Conservation (phyloP, 257 asterid genomes). For the Salvia splendens region DNA sequence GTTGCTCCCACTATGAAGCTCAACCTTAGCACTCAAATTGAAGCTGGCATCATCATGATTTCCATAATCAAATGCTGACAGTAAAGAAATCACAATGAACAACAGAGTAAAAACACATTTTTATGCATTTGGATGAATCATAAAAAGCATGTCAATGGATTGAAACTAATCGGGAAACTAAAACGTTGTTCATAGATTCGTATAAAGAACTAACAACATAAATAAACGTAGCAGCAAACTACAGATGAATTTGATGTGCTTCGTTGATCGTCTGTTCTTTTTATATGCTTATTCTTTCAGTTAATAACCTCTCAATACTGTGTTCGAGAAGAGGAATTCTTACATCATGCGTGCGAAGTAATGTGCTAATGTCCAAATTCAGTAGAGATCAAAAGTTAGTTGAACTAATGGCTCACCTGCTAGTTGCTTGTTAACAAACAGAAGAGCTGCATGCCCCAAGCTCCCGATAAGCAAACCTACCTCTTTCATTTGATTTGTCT, state of each 20-base stretch:
- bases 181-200: background rate
- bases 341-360: background rate
- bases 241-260: too few species aligned
- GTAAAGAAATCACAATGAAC: background rate
- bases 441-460: conserved; percentile 82
- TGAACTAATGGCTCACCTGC: conserved; percentile 47
- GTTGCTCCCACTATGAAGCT: conserved; percentile 56
- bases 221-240: too few species aligned
- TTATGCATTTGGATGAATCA: too few species aligned
- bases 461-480: conserved; percentile 49
- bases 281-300: too few species aligned
- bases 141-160: background rate
- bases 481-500: conserved; percentile 43
- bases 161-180: background rate
- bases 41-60: conserved; percentile 72
- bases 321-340: too few species aligned
- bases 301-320: too few species aligned
- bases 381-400: background rate
- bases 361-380: too few species aligned
- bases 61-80: conserved; percentile 63
- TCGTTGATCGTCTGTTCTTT: too few species aligned
- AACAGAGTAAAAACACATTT: background rate
- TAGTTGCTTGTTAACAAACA: conserved; percentile 61
- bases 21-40: conserved; percentile 39
- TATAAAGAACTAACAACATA: background rate